Evolutionary conservation across 192 early-diverging fungal species (phyloP).

Genomic region (Chytriomyces sp.): DNA sequence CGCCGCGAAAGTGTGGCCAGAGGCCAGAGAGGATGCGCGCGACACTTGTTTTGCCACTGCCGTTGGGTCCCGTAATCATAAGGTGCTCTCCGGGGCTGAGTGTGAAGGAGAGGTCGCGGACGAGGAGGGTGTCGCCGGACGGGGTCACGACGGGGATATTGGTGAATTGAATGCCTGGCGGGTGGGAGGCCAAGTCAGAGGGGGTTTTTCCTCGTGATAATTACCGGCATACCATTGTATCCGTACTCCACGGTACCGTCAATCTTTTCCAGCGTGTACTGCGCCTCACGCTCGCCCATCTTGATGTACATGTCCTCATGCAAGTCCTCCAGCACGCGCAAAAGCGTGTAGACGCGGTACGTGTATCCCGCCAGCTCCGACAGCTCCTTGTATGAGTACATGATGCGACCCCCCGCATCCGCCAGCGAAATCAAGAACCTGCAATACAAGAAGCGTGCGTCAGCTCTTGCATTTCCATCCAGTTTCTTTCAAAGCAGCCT

Average conservation of each 20-base stretch:
- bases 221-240: constrained; percentile 14
- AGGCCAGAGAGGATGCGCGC: constrained; percentile 54
- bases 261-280: constrained; percentile 33
- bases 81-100: constrained; percentile 38
- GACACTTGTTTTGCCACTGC: constrained; percentile 29
- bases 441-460: too few relatives aligned
- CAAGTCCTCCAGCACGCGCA: constrained; percentile 88
- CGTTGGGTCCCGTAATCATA: constrained; percentile 43
- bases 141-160: constrained; percentile 94
- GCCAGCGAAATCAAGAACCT: constrained; percentile 83
- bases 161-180: constrained; percentile 73
- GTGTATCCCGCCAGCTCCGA: constrained; percentile 95
- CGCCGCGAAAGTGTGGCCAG: constrained; percentile 90
- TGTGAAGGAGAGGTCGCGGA: constrained; percentile 29
- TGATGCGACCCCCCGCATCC: constrained; percentile 90
- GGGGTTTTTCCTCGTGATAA: background rate
- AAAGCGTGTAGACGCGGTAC: constrained; percentile 80
- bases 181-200: background rate
- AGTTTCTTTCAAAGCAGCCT: too few relatives aligned
- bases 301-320: constrained; percentile 78
- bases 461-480: too few relatives aligned
- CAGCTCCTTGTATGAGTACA: constrained; percentile 93
- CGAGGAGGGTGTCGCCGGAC: constrained; percentile 84
- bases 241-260: constrained; percentile 28
- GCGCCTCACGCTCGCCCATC: constrained; percentile 35